Evolutionary conservation across 176 grass and related monocot species (phyloP), one percentile per base, ranked within the genome.

Genomic region (Metroxylon sagu): DNA sequence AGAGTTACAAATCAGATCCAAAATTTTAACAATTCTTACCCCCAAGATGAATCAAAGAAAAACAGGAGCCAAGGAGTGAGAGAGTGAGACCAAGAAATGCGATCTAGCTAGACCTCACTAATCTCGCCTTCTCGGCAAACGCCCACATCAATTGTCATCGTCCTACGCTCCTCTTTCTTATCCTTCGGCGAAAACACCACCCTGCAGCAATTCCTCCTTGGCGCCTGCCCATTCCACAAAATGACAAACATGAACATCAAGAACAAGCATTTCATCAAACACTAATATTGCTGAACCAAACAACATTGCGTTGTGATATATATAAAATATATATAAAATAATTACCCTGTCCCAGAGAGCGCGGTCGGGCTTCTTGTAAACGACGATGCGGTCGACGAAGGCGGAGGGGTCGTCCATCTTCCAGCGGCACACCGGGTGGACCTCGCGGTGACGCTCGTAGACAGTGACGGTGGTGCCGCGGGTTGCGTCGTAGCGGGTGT

Each of bases 351-450:
- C 77, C 92, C 92, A 96, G 5, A 96, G 87, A 16, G 68, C 75
- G 16, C 87, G 84, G 67, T 96, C 87, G 72, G 87, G 83, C 29
- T 80, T 96, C 75, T 96, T 96, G 71, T 65, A 75, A 64, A 96
- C 80, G 75, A 90, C 60, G 76, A 90, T 31, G 80, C 26, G 59
- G 74, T 97, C 78, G 14, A 97, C 74, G 53, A 90, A 62, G 31
- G 81, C 69, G 35, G 62, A 31, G 0, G 92, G 92, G 48, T 90
- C 86, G 19, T 72, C 64, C 61, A 84, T 77, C 61, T 82, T 85
- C 92, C 92, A 97, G n/a, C 86, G 83, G 74, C 92, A 96, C 0
- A 31, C 6, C 0, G 80, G 77, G 52, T 73, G 91, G 49, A 69
- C 60, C 16, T 57, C 75, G 49, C 76, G 76, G 66, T 82, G 83